Base-by-base conservation (phyloP, 2,329 filamentous ascomycete genomes). In the Aspergillus sp. region DNA sequence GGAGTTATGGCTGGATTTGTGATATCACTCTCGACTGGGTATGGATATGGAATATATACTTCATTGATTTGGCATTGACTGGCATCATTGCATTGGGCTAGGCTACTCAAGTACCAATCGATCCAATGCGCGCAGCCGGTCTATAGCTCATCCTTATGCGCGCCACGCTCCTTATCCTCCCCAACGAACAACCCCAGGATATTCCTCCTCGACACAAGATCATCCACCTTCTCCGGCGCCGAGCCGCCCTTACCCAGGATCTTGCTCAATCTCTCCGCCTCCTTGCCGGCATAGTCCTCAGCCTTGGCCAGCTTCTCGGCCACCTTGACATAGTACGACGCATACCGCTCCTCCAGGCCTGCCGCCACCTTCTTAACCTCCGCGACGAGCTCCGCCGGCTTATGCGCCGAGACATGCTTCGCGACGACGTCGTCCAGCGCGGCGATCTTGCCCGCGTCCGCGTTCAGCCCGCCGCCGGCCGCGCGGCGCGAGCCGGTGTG, bases 271-370 rank as follows among this genome's bases (percentile, higher is more conserved):
- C 89, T 76, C 40, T 78, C 72, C 42, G 88, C 69, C 71, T 96
- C 89, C 77, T 94, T 96, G 55, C 75, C 67, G 30, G 78, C 85
- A 55, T 85, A 95, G 32, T 70, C 80, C 40, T 82, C 71, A 65
- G 82, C 93, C 60, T 80, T 71, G 56, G 68, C 71, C 43, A 91
- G 67, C 77, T 95, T 96, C 58, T 84, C 76, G 40, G 91, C 82
- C 34, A 93, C 86, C 58, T 84, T 85, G 58, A 91, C 71, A 62
- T 98, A 96, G 75, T 98, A 98, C 64, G 88, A 74, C 29, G 85
- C 85, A 55, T 89, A 93, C 69, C 84, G 85, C 61, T 80, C 78
- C 64, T 80, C 75, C 32, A 91, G 59, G 32, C 63, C 67, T 48
- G 72, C 71, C 14, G 79, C 79, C 40, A 77, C 74, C 66, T 81